Conservation (phyloP, 768 basidiomycete genomes). For the Mycena amicta region DNA sequence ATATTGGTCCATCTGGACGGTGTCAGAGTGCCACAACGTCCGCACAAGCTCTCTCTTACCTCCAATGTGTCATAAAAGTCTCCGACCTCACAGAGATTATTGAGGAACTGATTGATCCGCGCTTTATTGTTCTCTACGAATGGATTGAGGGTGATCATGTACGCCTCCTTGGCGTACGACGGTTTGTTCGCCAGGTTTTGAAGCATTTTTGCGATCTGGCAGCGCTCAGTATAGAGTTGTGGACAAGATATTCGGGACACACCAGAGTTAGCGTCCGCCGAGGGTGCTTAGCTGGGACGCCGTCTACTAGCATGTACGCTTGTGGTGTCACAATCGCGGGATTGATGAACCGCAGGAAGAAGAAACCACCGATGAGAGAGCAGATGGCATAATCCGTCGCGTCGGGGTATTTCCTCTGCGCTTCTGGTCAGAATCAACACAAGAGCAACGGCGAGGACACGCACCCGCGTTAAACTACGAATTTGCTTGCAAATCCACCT, state of each 20-base stretch:
- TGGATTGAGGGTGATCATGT: constrained; percentile 98
- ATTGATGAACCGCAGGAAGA: constrained; percentile 99
- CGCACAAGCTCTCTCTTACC: constrained; percentile 46
- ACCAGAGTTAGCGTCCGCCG: constrained; percentile 90
- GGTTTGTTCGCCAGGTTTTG: constrained; percentile 99
- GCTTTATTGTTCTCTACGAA: constrained; percentile 99
- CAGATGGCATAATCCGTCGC: constrained; percentile 98
- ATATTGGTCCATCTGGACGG: constrained; percentile 93
- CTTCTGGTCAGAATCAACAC: constrained; percentile 7
- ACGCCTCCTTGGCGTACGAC: constrained; percentile 94
- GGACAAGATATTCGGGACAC: constrained; percentile 37
- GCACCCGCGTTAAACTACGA: constrained; percentile 88
- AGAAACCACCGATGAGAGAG: constrained; percentile 98
- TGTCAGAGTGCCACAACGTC: constrained; percentile 1
- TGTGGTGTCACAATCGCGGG: constrained; percentile 99
- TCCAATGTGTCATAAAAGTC: constrained; percentile 99
- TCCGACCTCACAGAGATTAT: constrained; percentile 95
- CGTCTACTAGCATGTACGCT: constrained; percentile 99
- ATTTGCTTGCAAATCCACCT: constrained; percentile 99
- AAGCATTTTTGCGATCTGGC: constrained; percentile 97
- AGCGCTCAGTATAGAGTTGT: neutral
- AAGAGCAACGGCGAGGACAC: constrained; percentile 26
- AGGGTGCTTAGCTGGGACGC: constrained; percentile 96
- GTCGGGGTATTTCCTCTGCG: constrained; percentile 97
- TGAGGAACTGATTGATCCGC: constrained; percentile 95